These are phyloP conservation scores for Saururus chinensis DNA, from an alignment of 164 flowering plant species.

Conservation along the genomic window DNA sequence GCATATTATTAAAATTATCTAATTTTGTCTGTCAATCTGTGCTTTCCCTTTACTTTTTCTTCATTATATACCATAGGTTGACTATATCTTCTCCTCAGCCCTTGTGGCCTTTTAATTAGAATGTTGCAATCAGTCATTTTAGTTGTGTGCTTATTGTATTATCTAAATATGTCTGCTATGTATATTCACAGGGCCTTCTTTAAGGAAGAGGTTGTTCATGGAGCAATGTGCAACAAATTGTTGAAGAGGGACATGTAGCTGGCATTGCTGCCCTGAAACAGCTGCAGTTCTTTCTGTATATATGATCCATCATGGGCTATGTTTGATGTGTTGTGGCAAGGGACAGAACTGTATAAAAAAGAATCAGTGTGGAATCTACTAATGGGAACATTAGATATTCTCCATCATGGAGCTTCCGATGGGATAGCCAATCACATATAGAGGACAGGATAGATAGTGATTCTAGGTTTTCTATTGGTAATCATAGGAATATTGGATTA, in stretches of 20 bases:
- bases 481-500: conserved; percentile 23
- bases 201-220: not conserved
- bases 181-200: too few relatives aligned
- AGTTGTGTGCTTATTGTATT: too few relatives aligned
- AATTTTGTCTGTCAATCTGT: too few relatives aligned
- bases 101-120: too few relatives aligned
- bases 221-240: not conserved
- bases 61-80: too few relatives aligned
- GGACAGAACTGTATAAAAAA: conserved; percentile 41
- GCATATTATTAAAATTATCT: too few relatives aligned
- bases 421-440: conserved; percentile 67
- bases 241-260: not conserved
- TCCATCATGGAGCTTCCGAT: conserved; percentile 78
- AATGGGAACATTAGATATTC: conserved; percentile 50
- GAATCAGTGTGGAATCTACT: conserved; percentile 25
- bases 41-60: too few relatives aligned
- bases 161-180: too few relatives aligned
- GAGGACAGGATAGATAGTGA: conserved; percentile 45
- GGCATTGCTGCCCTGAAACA: too few relatives aligned
- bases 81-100: too few relatives aligned
- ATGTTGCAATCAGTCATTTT: too few relatives aligned
- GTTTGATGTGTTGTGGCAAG: conserved; percentile 87
- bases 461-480: conserved; percentile 22
- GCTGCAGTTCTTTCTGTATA: not conserved
- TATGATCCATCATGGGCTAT: conserved; percentile 54